A percentile compares a stretch with the other conserved stretches of the same genome.
These are phyloP conservation scores for Penicillium alfredii DNA, from an alignment of 495 filamentous ascomycete genomes.

Conservation along the genomic window DNA sequence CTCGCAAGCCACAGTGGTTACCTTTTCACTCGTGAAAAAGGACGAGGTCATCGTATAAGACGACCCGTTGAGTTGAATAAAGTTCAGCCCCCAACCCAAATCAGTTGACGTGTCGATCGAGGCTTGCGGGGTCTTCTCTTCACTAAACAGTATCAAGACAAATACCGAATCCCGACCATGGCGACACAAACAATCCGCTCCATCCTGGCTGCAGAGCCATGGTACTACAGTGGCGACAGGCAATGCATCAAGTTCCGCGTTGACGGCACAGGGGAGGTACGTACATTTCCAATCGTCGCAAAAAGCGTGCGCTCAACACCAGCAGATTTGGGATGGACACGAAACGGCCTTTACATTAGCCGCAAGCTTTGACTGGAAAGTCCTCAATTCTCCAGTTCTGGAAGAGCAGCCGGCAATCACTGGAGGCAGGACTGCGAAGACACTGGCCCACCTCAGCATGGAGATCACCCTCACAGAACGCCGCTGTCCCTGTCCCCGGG, in stretches of 20 bases:
- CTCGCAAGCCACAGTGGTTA: too few relatives aligned
- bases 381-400: not conserved
- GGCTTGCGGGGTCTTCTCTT: too few relatives aligned
- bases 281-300: not conserved
- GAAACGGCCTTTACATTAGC: not conserved
- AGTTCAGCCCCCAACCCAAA: too few relatives aligned
- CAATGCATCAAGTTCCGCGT: not conserved
- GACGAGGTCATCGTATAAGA: too few relatives aligned
- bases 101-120: too few relatives aligned
- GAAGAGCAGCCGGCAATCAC: not conserved
- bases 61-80: too few relatives aligned
- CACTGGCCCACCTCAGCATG: not conserved
- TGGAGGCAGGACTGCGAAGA: not conserved
- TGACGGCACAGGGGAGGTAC: not conserved
- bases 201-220: not conserved
- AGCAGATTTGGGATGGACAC: not conserved
- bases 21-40: too few relatives aligned
- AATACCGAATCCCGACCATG: too few relatives aligned
- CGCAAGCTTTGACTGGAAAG: not conserved
- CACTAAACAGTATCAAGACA: too few relatives aligned
- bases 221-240: not conserved
- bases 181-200: not conserved
- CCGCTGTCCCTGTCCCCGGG: not conserved
- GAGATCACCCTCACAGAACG: not conserved
- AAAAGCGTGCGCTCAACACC: not conserved